Base-by-base conservation (phyloP, 306 rosid genomes). In the Betula pendula region DNA sequence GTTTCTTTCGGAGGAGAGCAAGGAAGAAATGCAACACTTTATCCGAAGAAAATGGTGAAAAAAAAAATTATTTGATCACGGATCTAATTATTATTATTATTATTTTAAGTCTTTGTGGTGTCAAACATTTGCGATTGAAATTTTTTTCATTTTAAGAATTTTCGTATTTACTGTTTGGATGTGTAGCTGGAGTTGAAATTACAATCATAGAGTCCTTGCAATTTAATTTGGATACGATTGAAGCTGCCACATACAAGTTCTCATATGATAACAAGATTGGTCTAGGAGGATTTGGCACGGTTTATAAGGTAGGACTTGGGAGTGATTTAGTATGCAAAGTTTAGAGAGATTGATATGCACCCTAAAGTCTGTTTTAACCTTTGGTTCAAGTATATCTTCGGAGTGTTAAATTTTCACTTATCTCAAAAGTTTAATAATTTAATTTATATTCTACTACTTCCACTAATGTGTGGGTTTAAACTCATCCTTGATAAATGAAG, bases 241-340 rank as follows among this genome's bases (percentile, higher is more conserved):
- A 81, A 22, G 19, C 50, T 45, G 85, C 81, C 6, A 81, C 81
- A 2, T 42, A 68, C 45, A 82, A 68, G 6, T 82, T 82, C 56
- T 82, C 85, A 24, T 76, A 11, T 0, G 35, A 69, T 1, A 68
- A 77, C 66, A 81, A 22, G 42, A 2, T 81, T 13, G 85, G 84
- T 20, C 72, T 73, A 82, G 82, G 82, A 19, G 82, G 79, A 73
- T 82, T 82, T 58, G 85, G 82, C 16, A 75, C 11, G 2, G 85
- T 77, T 38, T 82, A 58, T 69, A 65, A 72, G 81, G 84, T 73
- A 68, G 1, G 25, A 17, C 1, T 38, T 5, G n/a, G n/a, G n/a
- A n/a, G n/a, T n/a, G n/a, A 38, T 45, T 45, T 45, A 71, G 7
- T 31, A 7, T 38, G 42, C 8, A 5, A 5, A 38, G 42, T 38